Evolutionary conservation across 139 green algal genomes (phyloP).

Genomic region (Chlamydomonas sphaeroides): DNA sequence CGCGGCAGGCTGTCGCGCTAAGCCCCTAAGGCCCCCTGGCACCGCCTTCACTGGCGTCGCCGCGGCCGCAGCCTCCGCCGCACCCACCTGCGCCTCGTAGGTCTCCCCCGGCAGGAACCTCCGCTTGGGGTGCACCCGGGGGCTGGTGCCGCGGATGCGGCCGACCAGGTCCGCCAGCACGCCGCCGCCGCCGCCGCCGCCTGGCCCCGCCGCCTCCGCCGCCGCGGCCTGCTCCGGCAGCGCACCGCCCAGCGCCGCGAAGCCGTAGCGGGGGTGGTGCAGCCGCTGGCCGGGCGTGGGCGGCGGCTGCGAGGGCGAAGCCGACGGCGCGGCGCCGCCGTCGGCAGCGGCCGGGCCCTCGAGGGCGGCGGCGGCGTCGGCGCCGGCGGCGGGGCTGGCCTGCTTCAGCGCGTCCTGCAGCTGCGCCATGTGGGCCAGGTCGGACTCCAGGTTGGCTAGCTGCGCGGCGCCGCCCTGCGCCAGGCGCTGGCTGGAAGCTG

Average conservation of each 20-base stretch:
- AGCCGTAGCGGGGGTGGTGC: constrained; percentile 41
- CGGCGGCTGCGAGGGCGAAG: too few species aligned
- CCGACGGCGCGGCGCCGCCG: neutral
- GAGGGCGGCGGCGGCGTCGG: too few species aligned
- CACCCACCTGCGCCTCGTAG: constrained; percentile 54
- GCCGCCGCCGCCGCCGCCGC: too few species aligned
- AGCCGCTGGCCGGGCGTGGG: neutral
- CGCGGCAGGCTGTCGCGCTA: too few species aligned
- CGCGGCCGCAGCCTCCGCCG: too few species aligned
- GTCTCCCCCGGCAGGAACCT: constrained; percentile 47
- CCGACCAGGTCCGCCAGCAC: neutral
- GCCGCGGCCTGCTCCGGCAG: neutral
- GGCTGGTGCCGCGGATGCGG: neutral
- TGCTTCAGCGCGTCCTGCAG: neutral
- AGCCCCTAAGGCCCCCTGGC: too few species aligned
- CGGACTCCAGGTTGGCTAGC: neutral
- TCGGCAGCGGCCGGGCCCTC: neutral
- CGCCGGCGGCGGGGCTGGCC: too few species aligned
- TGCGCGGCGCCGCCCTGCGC: neutral
- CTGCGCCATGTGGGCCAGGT: neutral
- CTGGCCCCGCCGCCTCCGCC: neutral
- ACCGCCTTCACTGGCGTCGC: too few species aligned
- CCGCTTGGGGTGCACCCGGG: constrained; percentile 28
- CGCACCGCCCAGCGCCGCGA: constrained; percentile 42
- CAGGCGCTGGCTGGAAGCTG: constrained; percentile 5